Conservation (phyloP, 2,329 filamentous ascomycete genomes). For the Colletotrichum caudatum region DNA sequence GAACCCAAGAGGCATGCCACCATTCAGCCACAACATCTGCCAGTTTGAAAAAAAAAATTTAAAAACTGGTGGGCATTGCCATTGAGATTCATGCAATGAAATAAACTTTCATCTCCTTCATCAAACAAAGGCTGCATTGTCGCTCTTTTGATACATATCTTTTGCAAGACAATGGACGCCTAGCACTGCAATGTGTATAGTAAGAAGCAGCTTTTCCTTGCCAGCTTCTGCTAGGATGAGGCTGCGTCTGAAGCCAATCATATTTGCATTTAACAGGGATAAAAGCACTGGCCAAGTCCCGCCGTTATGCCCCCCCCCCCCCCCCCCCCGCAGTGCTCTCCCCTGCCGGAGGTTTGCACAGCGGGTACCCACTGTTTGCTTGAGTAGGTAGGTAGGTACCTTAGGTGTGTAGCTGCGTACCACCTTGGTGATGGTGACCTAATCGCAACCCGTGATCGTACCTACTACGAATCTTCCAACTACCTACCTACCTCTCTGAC, state of each 20-base stretch:
- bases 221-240: no score
- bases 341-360: constrained; percentile 27
- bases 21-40: no score
- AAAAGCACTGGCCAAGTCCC: constrained; percentile 19
- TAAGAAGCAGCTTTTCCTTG: not conserved
- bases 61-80: not conserved
- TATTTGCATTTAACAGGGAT: constrained; percentile 1
- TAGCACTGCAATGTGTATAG: not conserved
- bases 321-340: constrained; percentile 23
- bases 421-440: constrained; percentile 33
- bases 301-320: constrained; percentile 13
- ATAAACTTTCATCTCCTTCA: not conserved
- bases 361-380: constrained; percentile 33
- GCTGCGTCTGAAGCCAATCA: not conserved
- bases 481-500: not conserved
- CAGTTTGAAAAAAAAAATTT: no score
- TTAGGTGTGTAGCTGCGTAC: constrained; percentile 10
- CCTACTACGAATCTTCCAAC: not conserved
- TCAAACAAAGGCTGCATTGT: not conserved
- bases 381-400: constrained; percentile 20
- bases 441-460: constrained; percentile 38
- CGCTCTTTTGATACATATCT: not conserved
- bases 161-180: not conserved
- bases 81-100: not conserved
- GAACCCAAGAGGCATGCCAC: not conserved